Base-by-base conservation (phyloP, 1,284 basidiomycete species). In the Agroathelia rolfsii region DNA sequence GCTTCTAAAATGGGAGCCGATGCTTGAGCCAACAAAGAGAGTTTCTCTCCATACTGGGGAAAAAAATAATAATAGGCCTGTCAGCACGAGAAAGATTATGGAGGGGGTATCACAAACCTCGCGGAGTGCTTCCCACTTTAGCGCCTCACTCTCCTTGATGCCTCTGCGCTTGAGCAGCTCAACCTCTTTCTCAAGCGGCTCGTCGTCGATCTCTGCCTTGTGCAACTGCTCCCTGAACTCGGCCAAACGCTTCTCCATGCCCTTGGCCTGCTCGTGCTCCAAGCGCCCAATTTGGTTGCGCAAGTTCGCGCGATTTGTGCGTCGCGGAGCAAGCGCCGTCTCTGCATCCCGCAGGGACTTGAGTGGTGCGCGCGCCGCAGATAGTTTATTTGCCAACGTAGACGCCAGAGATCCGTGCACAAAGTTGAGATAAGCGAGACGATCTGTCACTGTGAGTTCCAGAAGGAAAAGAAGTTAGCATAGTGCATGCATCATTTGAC, bases 391-490 rank as follows among this genome's bases (percentile, higher is more conserved):
- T 0, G 79, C 68, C 19, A 87, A 64, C 3, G 72, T 63, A 15
- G 51, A 53, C 2, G 78, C 62, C 19, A 86, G 62, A 6, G 76
- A 68, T 4, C 80, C 82, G 24, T 78, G 67, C 6, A 81, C 66
- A 46, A 75, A 87, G 49, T 80, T 82, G 33, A 87, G 56, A 55
- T 79, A 86, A 1, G 79, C 83, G 20, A 87, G 59, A 27, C 83
- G 68, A 53, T 87, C 83, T 29, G 77, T 72, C 5, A 84, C 82
- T 82, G 45, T 5, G 20, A 38, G 20, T 20, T 27, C 28, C 12
- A 6, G 18, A n/a, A n/a, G 10, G 20, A 25, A 17, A 33, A 4
- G 20, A 39, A 29, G 36, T 45, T 24, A 36, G 41, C 40, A 17
- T 44, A 29, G 24, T 35, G n/a, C n/a, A n/a, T n/a, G n/a, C n/a